phyloP scores from a whole-genome alignment of 495 filamentous ascomycete genomes.

The Astrocystis sublimbata region DNA sequence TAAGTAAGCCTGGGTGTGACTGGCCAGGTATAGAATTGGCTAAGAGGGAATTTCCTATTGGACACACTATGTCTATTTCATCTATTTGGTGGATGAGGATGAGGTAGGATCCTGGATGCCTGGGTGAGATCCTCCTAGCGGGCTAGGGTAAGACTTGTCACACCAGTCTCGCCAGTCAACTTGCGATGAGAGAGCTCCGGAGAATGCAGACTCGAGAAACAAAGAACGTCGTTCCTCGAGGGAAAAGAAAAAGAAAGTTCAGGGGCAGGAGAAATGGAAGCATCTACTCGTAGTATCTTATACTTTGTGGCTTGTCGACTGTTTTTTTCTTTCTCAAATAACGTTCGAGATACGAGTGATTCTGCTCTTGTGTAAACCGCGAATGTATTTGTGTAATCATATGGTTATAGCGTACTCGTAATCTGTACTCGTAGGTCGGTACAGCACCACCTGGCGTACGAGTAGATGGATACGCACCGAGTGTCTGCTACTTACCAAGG shows the following conservation, averaged over 20 bases:
- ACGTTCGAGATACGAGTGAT: too few species aligned
- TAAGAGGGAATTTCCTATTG: constrained; percentile 8
- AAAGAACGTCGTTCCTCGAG: not conserved
- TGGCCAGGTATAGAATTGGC: constrained; percentile 15
- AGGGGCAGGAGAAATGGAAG: too few species aligned
- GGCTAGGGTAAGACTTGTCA: constrained; percentile 6
- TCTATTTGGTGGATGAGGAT: constrained; percentile 6
- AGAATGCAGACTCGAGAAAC: not conserved
- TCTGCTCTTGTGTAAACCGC: not conserved
- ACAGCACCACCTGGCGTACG: too few species aligned
- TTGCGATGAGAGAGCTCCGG: not conserved
- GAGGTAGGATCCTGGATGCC: not conserved
- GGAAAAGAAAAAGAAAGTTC: too few species aligned
- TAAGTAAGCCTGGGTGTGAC: not conserved
- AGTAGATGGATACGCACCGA: too few species aligned
- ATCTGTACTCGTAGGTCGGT: too few species aligned
- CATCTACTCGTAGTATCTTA: too few species aligned
- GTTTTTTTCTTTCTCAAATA: too few species aligned
- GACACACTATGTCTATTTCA: not conserved
- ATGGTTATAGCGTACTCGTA: too few species aligned
- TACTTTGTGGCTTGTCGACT: not conserved
- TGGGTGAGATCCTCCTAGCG: not conserved
- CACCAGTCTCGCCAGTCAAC: not conserved
- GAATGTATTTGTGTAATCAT: too few species aligned
- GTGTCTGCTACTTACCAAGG: too few species aligned